Conservation (phyloP, 202 grass and related monocot species). For the Schoenoplectus tabernaemontani region DNA sequence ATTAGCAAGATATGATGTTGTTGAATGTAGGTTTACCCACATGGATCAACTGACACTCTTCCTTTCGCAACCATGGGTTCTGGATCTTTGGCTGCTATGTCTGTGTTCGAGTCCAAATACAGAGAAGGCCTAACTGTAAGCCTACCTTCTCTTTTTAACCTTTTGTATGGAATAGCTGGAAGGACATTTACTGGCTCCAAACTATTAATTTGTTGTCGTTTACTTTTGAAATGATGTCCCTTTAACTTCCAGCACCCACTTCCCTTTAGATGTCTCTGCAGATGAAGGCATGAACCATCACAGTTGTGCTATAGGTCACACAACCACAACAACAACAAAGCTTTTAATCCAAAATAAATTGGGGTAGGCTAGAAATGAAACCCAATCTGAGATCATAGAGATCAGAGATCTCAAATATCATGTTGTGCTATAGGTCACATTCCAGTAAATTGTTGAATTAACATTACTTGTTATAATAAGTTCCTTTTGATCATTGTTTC, state of each 20-base stretch:
- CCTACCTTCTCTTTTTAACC: neutral
- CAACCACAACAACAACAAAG: no score
- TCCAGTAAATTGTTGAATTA: neutral
- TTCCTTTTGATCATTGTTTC: slow-evolving; percentile 27
- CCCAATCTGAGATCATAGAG: no score
- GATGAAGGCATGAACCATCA: neutral
- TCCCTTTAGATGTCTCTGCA: neutral
- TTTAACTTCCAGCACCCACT: no score
- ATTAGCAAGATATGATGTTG: slow-evolving; percentile 7
- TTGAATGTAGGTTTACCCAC: slow-evolving; percentile 70
- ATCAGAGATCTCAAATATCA: no score
- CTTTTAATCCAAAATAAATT: no score
- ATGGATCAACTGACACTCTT: slow-evolving; percentile 94
- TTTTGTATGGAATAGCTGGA: neutral
- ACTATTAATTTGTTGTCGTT: neutral
- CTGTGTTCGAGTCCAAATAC: slow-evolving; percentile 84
- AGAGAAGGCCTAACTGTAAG: slow-evolving; percentile 93
- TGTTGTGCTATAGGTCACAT: neutral
- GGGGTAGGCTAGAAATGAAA: no score
- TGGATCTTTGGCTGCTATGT: slow-evolving; percentile 96
- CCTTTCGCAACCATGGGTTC: slow-evolving; percentile 99
- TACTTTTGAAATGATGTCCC: neutral
- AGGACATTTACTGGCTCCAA: neutral
- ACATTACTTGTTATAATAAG: neutral
- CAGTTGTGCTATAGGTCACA: neutral